Conservation (phyloP, 2,329 filamentous ascomycete species). For the Zelopaecilomyces penicillatus region DNA sequence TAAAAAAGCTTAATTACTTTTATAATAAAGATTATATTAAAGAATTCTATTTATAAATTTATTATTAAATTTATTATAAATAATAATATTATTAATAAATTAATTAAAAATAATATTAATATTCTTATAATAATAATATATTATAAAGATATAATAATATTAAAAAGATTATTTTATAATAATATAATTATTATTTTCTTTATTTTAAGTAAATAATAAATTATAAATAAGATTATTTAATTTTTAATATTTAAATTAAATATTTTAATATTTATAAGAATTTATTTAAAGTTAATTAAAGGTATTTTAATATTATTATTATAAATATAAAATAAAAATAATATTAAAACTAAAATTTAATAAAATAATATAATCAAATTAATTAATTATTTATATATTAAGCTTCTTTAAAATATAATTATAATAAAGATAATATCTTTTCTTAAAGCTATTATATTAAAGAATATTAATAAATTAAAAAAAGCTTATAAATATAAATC, state of each 20-base stretch:
- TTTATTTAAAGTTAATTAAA: slow-evolving; percentile 2
- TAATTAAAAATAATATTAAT: background rate
- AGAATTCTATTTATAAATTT: background rate
- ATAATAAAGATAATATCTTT: too few relatives aligned
- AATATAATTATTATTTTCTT: background rate
- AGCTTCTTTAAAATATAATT: too few relatives aligned
- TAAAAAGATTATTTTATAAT: too few relatives aligned
- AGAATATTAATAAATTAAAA: too few relatives aligned
- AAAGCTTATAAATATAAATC: too few relatives aligned
- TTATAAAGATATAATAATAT: too few relatives aligned
- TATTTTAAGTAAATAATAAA: background rate
- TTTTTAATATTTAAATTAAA: background rate
- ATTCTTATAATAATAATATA: background rate
- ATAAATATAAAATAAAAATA: background rate
- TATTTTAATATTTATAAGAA: slow-evolving; percentile 1
- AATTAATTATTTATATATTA: slow-evolving; percentile 3
- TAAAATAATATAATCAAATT: background rate
- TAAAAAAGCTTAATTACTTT: background rate
- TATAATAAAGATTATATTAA: background rate
- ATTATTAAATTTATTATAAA: background rate
- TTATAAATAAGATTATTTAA: too few relatives aligned
- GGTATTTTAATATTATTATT: too few relatives aligned
- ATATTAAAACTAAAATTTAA: background rate
- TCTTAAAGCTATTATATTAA: too few relatives aligned
- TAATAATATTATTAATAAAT: background rate